phyloP scores from a whole-genome alignment of 352 stramenopile species.

The Blastocystis sp. region DNA sequence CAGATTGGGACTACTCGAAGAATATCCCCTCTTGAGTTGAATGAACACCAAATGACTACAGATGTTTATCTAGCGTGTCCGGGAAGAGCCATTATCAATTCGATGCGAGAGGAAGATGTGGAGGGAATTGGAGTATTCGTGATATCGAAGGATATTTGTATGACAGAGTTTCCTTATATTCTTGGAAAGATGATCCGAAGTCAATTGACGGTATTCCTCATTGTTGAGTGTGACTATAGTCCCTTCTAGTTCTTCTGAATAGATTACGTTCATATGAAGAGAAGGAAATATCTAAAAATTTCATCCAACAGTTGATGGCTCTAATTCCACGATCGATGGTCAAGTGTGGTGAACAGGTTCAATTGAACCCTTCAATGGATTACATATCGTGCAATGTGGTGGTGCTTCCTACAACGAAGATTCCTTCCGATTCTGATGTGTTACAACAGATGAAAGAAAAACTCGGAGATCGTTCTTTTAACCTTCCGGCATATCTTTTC shows the following conservation, averaged over 20 bases:
- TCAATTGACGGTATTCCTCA: background rate
- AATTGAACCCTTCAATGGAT: slow-evolving; percentile 3
- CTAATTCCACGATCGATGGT: background rate
- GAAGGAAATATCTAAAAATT: background rate
- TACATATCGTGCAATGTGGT: slow-evolving; percentile 58
- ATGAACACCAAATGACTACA: background rate
- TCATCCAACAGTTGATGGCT: background rate
- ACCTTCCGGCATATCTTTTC: slow-evolving; percentile 38
- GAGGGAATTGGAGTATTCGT: slow-evolving; percentile 9
- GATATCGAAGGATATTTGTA: background rate
- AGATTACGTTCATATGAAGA: background rate
- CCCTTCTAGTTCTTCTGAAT: background rate
- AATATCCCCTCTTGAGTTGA: background rate
- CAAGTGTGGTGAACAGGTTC: background rate
- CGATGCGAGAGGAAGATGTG: background rate
- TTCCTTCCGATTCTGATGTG: background rate
- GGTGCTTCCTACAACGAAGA: background rate
- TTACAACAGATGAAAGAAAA: background rate
- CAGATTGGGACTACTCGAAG: background rate
- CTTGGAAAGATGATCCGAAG: background rate
- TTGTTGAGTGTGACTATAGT: background rate
- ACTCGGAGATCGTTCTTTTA: slow-evolving; percentile 6
- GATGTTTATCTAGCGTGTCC: background rate
- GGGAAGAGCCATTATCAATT: background rate
- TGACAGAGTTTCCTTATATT: background rate